phyloP scores from a whole-genome alignment of 257 asterid genomes.

The Nicotiana paniculata region DNA sequence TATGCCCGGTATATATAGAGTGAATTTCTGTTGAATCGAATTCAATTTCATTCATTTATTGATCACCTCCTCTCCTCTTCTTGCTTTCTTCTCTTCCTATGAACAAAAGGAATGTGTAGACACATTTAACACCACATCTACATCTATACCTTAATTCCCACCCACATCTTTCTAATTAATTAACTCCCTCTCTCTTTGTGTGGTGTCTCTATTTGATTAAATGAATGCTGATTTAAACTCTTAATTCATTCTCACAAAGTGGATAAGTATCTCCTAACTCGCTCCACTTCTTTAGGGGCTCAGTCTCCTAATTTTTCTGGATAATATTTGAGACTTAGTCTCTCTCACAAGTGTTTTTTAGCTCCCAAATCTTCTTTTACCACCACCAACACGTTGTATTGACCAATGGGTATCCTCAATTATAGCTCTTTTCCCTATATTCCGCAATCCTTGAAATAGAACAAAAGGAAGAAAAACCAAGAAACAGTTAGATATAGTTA shows the following conservation, averaged over 20 bases:
- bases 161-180: too few relatives aligned
- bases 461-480: background rate
- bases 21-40: conserved; percentile 16
- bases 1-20: conserved; percentile 8
- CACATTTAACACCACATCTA: conserved; percentile 1
- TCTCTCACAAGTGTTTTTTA: background rate
- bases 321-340: conserved; percentile 15
- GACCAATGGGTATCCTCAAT: conserved; percentile 19
- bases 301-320: conserved; percentile 7
- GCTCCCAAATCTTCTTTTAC: background rate
- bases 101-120: conserved; percentile 16
- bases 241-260: conserved; percentile 13
- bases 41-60: background rate
- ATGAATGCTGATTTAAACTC: conserved; percentile 43
- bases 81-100: background rate
- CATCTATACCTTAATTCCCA: background rate
- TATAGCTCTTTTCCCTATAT: conserved; percentile 15
- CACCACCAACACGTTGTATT: conserved; percentile 12
- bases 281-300: conserved; percentile 19
- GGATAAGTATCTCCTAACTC: conserved; percentile 42
- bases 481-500: background rate
- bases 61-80: background rate
- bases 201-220: conserved; percentile 11
- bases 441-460: conserved; percentile 11
- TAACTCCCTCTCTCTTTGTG: background rate